These are phyloP conservation scores for Dioscorea alata DNA, from an alignment of 106 monocot genomes.

Conservation along the genomic window DNA sequence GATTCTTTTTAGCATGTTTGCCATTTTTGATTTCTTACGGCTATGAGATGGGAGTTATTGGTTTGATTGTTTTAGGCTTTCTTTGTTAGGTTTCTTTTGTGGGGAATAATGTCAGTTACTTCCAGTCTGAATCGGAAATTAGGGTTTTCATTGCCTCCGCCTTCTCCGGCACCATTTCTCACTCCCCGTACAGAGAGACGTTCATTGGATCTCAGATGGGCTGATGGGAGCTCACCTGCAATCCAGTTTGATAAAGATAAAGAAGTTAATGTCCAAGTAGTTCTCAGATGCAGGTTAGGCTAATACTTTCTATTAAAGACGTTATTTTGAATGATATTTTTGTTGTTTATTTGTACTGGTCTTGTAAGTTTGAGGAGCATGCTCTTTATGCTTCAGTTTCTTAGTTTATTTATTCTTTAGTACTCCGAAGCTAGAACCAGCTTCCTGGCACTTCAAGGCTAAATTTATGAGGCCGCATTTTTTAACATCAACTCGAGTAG, in stretches of 20 bases:
- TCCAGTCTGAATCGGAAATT: constrained; percentile 50
- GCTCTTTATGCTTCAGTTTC: no score
- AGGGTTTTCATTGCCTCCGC: constrained; percentile 48
- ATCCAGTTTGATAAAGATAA: constrained; percentile 33
- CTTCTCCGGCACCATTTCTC: constrained; percentile 28
- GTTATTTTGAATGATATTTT: no score
- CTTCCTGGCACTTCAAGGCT: no score
- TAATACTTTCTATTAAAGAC: neutral
- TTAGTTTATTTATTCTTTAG: no score
- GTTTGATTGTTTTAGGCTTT: neutral
- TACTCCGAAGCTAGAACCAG: no score
- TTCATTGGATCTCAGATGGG: constrained; percentile 56
- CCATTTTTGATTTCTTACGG: no score
- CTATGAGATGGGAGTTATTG: no score
- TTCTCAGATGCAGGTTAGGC: constrained; percentile 71
- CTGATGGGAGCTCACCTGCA: constrained; percentile 30
- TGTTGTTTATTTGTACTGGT: no score
- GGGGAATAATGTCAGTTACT: constrained; percentile 37
- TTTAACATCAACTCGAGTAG: no score
- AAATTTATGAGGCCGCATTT: no score
- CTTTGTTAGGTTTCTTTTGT: neutral
- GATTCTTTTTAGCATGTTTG: no score
- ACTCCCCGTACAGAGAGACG: constrained; percentile 51
- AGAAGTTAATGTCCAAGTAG: constrained; percentile 58
- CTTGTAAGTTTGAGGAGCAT: no score